A percentile compares a stretch with the other conserved stretches of the same genome.
Evolutionary conservation across 2,329 filamentous ascomycete species (phyloP).

Genomic region (Diaporthe citriasiana): DNA sequence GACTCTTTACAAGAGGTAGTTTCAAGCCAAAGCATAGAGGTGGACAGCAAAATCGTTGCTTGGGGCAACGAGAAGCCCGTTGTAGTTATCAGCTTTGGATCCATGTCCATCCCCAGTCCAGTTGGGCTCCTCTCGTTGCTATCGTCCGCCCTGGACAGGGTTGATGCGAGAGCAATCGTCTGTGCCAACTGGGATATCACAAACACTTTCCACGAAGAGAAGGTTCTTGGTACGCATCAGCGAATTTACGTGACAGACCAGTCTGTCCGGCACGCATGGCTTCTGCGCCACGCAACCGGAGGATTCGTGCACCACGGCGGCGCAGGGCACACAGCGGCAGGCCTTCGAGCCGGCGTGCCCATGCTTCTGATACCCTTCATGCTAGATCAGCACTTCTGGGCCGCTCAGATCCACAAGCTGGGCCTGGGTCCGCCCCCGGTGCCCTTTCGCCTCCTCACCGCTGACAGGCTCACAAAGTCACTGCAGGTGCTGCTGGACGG

Average conservation of each 20-base stretch:
- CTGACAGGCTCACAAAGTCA: not conserved
- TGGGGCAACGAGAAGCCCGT: not conserved
- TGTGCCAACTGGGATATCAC: not conserved
- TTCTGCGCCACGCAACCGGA: slow-evolving; percentile 12
- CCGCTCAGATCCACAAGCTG: not conserved
- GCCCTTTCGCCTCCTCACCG: not conserved
- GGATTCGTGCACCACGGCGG: slow-evolving; percentile 16
- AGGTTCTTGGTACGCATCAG: not conserved
- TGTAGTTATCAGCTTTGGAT: not conserved
- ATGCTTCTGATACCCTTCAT: slow-evolving; percentile 10
- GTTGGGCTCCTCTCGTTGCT: not conserved
- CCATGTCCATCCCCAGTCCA: not conserved
- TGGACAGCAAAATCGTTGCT: too few relatives aligned
- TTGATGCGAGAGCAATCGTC: slow-evolving; percentile 10
- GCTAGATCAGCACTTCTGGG: slow-evolving; percentile 22
- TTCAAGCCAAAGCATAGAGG: not conserved
- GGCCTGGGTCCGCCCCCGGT: not conserved
- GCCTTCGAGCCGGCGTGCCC: slow-evolving; percentile 11
- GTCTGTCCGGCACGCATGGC: not conserved
- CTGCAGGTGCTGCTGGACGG: slow-evolving; percentile 6
- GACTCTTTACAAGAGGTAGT: not conserved
- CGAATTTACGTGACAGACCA: slow-evolving; percentile 3
- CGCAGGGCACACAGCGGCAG: slow-evolving; percentile 1
- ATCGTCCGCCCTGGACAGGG: not conserved
- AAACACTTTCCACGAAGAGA: not conserved